These are phyloP conservation scores for Yarrowia sp. DNA, from an alignment of 805 yeast genomes.

Conservation along the genomic window DNA sequence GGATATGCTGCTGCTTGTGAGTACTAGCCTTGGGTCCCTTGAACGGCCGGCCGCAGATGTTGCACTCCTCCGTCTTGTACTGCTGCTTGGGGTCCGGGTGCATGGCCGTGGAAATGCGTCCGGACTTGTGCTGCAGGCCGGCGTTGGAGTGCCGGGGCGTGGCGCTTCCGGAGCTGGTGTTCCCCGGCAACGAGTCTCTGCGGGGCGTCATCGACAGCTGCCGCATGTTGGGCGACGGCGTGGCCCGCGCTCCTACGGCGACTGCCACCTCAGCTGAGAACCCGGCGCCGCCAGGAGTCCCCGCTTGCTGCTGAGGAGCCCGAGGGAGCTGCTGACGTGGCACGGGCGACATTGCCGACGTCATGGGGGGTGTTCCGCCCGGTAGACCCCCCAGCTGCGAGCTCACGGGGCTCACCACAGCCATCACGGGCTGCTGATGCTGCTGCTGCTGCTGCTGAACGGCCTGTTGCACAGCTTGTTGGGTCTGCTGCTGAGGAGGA, in stretches of 20 bases:
- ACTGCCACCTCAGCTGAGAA: conserved; percentile 35
- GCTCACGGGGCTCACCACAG: conserved; percentile 18
- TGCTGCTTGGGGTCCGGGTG: conserved; percentile 36
- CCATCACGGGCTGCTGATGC: not conserved
- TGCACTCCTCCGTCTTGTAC: conserved; percentile 52
- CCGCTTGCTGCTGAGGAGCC: conserved; percentile 28
- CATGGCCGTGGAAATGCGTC: conserved; percentile 23
- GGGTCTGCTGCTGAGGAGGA: too few species aligned
- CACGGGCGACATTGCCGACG: conserved; percentile 6
- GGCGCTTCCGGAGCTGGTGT: conserved; percentile 5
- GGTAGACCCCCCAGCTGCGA: not conserved
- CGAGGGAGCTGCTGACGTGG: conserved; percentile 38
- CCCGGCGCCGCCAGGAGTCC: conserved; percentile 40
- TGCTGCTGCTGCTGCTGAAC: not conserved
- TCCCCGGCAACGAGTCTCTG: conserved; percentile 30
- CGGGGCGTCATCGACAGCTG: conserved; percentile 31
- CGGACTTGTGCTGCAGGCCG: conserved; percentile 9
- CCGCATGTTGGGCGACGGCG: conserved; percentile 37
- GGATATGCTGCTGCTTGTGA: conserved; percentile 58
- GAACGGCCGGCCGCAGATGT: conserved; percentile 55
- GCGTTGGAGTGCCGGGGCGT: conserved; percentile 5
- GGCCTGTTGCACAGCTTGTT: too few species aligned
- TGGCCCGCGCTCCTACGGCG: conserved; percentile 16
- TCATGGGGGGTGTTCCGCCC: conserved; percentile 6
- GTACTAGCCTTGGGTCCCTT: conserved; percentile 58